phyloP scores from a whole-genome alignment of 2,329 filamentous ascomycete genomes.

The Alternaria arbusti region DNA sequence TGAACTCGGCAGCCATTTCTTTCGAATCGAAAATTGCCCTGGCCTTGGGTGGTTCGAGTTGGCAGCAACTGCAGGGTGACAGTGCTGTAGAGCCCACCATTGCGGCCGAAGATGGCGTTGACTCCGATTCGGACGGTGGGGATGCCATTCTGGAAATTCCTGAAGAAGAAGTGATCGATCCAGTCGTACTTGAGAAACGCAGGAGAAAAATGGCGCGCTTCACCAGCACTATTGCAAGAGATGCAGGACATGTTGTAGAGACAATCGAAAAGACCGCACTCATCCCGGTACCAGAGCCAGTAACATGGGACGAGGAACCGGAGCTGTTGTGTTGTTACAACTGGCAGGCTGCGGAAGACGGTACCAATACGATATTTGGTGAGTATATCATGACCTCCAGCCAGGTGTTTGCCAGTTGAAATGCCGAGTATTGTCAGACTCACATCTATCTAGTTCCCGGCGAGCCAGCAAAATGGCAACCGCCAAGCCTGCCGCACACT shows the following conservation, averaged over 20 bases:
- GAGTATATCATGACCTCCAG: background rate
- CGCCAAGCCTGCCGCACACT: conserved; percentile 21
- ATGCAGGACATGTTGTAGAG: conserved; percentile 25
- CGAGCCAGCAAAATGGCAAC: conserved; percentile 31
- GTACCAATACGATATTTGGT: conserved; percentile 36
- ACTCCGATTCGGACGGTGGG: background rate
- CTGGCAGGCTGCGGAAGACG: conserved; percentile 28
- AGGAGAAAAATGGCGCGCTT: conserved; percentile 24
- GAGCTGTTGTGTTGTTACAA: conserved; percentile 41
- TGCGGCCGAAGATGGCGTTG: background rate
- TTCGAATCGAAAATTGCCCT: conserved; percentile 21
- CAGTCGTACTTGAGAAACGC: conserved; percentile 16
- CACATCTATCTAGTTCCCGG: conserved; percentile 28
- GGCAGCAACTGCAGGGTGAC: conserved; percentile 17
- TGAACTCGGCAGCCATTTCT: conserved; percentile 9
- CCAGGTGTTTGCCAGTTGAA: background rate
- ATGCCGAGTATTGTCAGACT: background rate
- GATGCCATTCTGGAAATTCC: background rate
- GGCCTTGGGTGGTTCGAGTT: conserved; percentile 17
- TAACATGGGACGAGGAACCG: conserved; percentile 33
- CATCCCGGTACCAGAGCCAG: conserved; percentile 10
- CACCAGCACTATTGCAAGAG: conserved; percentile 12
- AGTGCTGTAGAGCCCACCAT: background rate
- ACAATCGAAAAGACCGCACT: conserved; percentile 19
- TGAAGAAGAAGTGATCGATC: background rate